These are phyloP conservation scores for Erysimum cheiranthoides DNA, from an alignment of 345 rosid species.

Conservation along the genomic window DNA sequence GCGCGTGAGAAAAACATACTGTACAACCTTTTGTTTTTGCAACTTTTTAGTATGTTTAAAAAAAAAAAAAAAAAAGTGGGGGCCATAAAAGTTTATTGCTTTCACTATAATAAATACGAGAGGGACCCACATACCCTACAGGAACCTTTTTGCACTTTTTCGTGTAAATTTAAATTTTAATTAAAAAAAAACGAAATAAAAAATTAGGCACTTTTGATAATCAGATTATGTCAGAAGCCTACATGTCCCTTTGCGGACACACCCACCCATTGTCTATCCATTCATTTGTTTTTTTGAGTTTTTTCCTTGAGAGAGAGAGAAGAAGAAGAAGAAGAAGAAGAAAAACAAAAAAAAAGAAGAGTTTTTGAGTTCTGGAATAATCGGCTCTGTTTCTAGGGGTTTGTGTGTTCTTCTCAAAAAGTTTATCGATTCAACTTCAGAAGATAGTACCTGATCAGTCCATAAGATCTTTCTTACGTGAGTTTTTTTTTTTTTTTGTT, in stretches of 20 bases:
- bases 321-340: not conserved
- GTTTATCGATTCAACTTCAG: constrained; percentile 20
- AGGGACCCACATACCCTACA: constrained; percentile 59
- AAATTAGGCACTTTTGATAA: constrained; percentile 53
- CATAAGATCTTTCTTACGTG: constrained; percentile 46
- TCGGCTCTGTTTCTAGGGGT: constrained; percentile 36
- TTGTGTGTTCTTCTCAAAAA: constrained; percentile 24
- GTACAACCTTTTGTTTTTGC: not conserved
- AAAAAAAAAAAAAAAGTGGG: constrained; percentile 13
- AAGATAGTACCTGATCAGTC: not conserved
- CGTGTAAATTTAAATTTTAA: not conserved
- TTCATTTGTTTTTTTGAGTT: constrained; percentile 10
- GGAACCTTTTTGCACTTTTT: constrained; percentile 33
- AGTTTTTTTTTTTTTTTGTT: constrained; percentile 28
- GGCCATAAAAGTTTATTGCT: constrained; percentile 41
- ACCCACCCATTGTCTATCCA: constrained; percentile 65
- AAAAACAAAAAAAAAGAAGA: not conserved
- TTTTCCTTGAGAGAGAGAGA: constrained; percentile 18
- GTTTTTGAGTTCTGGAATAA: constrained; percentile 19
- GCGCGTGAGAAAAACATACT: constrained; percentile 8
- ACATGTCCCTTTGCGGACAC: constrained; percentile 47
- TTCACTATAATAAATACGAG: constrained; percentile 51
- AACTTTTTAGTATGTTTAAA: not conserved
- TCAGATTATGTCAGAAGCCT: constrained; percentile 57
- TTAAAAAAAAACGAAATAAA: not conserved